These are phyloP conservation scores for Grosmannia penicillata DNA, from an alignment of 2,329 filamentous ascomycete species.

Conservation along the genomic window DNA sequence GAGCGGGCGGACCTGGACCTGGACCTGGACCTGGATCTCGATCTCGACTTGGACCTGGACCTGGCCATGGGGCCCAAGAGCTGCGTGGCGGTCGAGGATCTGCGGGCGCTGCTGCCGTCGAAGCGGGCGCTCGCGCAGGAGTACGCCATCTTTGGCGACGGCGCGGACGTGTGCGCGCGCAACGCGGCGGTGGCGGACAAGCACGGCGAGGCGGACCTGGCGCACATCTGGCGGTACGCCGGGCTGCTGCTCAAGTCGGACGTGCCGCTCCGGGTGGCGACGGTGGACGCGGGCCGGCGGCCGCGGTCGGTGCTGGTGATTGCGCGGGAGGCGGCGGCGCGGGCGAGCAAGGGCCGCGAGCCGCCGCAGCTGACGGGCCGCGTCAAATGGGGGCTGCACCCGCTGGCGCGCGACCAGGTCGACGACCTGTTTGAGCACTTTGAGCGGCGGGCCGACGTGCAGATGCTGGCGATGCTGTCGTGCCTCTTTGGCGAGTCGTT, in stretches of 20 bases:
- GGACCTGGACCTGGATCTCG: neutral
- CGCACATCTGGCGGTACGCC: slow-evolving; percentile 72
- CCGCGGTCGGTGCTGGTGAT: slow-evolving; percentile 53
- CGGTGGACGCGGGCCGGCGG: slow-evolving; percentile 21
- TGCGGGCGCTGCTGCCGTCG: slow-evolving; percentile 59
- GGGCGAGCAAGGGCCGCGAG: slow-evolving; percentile 16
- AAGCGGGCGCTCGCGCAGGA: slow-evolving; percentile 62
- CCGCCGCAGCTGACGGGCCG: slow-evolving; percentile 31
- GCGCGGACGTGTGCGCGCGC: slow-evolving; percentile 65
- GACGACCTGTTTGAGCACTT: slow-evolving; percentile 48
- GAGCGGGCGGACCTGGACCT: neutral
- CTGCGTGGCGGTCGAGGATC: slow-evolving; percentile 56
- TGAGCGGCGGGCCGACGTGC: slow-evolving; percentile 46
- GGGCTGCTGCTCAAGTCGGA: slow-evolving; percentile 64
- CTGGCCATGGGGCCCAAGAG: slow-evolving; percentile 39
- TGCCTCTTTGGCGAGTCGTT: slow-evolving; percentile 52
- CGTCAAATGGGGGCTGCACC: slow-evolving; percentile 55
- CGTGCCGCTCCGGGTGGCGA: slow-evolving; percentile 53
- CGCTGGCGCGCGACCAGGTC: slow-evolving; percentile 47
- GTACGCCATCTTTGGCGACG: slow-evolving; percentile 74
- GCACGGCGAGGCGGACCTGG: slow-evolving; percentile 55
- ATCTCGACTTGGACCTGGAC: slow-evolving; percentile 1
- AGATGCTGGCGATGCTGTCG: slow-evolving; percentile 59
- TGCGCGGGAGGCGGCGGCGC: slow-evolving; percentile 44
- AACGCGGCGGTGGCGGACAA: slow-evolving; percentile 68